Conservation (phyloP, 192 early-diverging fungal genomes). For the Backusella luteola region DNA sequence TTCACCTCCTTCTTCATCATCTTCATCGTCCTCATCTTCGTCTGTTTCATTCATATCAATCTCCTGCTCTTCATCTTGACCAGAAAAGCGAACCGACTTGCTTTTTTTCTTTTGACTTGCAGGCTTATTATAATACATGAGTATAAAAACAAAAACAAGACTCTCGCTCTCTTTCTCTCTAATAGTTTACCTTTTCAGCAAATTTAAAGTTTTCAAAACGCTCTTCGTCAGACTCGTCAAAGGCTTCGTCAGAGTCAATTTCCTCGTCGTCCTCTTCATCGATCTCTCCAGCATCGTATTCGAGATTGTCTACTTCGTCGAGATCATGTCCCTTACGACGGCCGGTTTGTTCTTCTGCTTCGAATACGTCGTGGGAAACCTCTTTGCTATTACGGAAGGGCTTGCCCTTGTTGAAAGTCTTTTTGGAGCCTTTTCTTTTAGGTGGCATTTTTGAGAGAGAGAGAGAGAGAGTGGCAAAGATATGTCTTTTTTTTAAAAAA, state of each 20-base stretch:
- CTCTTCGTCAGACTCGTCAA: conserved; percentile 83
- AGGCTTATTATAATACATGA: neutral
- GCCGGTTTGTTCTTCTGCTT: conserved; percentile 45
- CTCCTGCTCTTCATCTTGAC: conserved; percentile 1
- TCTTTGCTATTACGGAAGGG: neutral
- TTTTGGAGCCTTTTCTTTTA: conserved; percentile 2
- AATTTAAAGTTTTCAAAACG: conserved; percentile 72
- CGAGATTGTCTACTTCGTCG: conserved; percentile 64
- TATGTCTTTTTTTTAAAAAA: neutral
- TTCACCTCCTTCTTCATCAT: conserved; percentile 19
- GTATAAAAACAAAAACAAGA: neutral
- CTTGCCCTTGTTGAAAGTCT: neutral
- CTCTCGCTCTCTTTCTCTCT: neutral
- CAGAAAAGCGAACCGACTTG: conserved; percentile 19
- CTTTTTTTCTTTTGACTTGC: conserved; percentile 10
- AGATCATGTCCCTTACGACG: conserved; percentile 44
- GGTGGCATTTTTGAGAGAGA: neutral
- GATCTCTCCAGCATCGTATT: conserved; percentile 76
- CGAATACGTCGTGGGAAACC: conserved; percentile 31
- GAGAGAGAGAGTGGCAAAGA: neutral
- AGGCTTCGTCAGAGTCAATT: conserved; percentile 89
- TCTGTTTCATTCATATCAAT: conserved; percentile 39
- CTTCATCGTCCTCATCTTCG: conserved; percentile 41
- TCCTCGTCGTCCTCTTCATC: conserved; percentile 92
- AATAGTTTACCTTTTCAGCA: conserved; percentile 43